phyloP scores from a whole-genome alignment of 2,329 filamentous ascomycete genomes.

The Microascus cirrosus region DNA sequence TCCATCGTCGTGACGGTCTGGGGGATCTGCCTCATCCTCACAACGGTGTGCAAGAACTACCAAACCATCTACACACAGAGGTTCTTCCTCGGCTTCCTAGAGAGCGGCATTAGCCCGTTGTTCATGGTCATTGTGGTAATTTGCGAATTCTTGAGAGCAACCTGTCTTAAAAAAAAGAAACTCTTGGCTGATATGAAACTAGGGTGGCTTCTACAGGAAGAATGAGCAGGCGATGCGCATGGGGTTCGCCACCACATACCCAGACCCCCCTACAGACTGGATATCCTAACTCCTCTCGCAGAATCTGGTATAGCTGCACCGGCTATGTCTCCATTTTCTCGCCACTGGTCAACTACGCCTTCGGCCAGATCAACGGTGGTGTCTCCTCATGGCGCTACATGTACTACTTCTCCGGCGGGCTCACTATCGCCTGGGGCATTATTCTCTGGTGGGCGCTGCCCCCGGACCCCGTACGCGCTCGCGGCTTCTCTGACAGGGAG shows the following conservation, averaged over 20 bases:
- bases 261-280: background rate
- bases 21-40: conserved; percentile 26
- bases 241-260: conserved; percentile 3
- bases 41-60: conserved; percentile 29
- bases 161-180: no score
- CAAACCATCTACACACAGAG: conserved; percentile 28
- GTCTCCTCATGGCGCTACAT: conserved; percentile 12
- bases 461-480: conserved; percentile 7
- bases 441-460: conserved; percentile 8
- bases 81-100: conserved; percentile 33
- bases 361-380: conserved; percentile 18
- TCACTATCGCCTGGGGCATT: conserved; percentile 10
- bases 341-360: conserved; percentile 18
- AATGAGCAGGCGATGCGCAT: conserved; percentile 6
- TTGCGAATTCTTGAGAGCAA: no score
- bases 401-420: conserved; percentile 11
- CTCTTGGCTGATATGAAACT: background rate
- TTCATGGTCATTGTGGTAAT: conserved; percentile 39
- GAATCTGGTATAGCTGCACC: conserved; percentile 7
- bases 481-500: conserved; percentile 9
- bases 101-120: conserved; percentile 33
- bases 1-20: conserved; percentile 2
- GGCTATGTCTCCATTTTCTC: conserved; percentile 12
- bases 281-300: background rate
- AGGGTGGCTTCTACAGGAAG: conserved; percentile 4